phyloP scores from a whole-genome alignment of 148 eudicot species.

The Amaranthus cruentus region DNA sequence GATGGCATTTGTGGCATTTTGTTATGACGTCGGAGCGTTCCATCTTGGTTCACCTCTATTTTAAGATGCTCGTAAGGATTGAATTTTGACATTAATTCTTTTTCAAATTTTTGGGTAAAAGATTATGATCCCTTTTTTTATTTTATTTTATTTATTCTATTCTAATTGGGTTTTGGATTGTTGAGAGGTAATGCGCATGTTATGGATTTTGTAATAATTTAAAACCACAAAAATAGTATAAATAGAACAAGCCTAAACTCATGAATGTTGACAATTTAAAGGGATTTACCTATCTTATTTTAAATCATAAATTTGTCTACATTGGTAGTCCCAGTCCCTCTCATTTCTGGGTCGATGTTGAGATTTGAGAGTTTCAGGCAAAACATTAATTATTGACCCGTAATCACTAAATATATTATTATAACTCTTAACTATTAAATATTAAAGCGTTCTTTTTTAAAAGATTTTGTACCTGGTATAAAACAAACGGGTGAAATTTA shows the following conservation, averaged over 20 bases:
- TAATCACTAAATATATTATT: no score
- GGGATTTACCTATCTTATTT: not conserved
- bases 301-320: not conserved
- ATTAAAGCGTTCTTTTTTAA: no score
- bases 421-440: no score
- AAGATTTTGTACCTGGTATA: no score
- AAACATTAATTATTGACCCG: no score
- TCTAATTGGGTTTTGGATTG: not conserved
- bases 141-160: no score
- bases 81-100: conserved; percentile 35
- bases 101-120: not conserved
- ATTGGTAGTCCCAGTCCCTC: no score
- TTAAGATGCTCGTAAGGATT: conserved; percentile 68
- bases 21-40: conserved; percentile 37
- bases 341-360: no score
- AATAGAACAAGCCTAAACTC: not conserved
- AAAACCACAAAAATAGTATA: not conserved
- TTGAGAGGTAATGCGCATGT: conserved; percentile 8
- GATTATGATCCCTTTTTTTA: no score
- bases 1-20: conserved; percentile 26
- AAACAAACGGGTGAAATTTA: no score
- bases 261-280: not conserved
- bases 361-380: no score
- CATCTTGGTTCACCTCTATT: conserved; percentile 47
- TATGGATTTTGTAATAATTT: not conserved